Evolutionary conservation across 345 rosid genomes (phyloP), one percentile per base, ranked within the genome.

Genomic region (Corchorus capsularis): DNA sequence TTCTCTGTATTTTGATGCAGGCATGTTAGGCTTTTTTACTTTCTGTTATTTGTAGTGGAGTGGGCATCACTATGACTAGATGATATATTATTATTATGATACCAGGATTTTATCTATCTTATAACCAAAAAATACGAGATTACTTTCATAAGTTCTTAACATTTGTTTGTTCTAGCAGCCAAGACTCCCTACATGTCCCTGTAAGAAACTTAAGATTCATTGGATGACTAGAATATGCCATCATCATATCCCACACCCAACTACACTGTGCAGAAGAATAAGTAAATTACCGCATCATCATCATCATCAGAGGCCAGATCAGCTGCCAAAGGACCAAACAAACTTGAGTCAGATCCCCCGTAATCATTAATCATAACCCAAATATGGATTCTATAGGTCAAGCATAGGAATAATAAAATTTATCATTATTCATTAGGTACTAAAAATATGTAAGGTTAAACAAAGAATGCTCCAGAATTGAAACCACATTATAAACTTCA

Each of bases 281-380:
- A 60, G 7, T 2, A 57, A 64, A 81, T 89, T 85, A 96, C 97
- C 90, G 11, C 74, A 22, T 69, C 83, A 72, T 66, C 84, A 74
- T 83, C 88, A 6, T 85, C 96, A 65, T 93, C 97, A 1, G 93
- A 90, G 69, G 77, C 87, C 54, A 76, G 74, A 75, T 88, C 92
- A 83, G 96, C 98, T 94, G 94, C 83, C 80, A 67, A 67, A 75
- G 63, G 20, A 76, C 54, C 63, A 80, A 47, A 77, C 39, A 74
- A 61, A 10, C 54, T 65, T 56, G 32, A 43, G 77, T 81, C 41
- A 86, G 79, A 68, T 67, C 37, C 56, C 6, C 37, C 57, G 11
- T 1, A 72, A 62, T 49, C 32, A 46, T 34, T 1, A 72, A 62
- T 49, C 32, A 46, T 34, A 47, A 22, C 2, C 12, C 2, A 16